These are phyloP conservation scores for Westerdykella ornata DNA, from an alignment of 2,329 filamentous ascomycete species.

Conservation along the genomic window DNA sequence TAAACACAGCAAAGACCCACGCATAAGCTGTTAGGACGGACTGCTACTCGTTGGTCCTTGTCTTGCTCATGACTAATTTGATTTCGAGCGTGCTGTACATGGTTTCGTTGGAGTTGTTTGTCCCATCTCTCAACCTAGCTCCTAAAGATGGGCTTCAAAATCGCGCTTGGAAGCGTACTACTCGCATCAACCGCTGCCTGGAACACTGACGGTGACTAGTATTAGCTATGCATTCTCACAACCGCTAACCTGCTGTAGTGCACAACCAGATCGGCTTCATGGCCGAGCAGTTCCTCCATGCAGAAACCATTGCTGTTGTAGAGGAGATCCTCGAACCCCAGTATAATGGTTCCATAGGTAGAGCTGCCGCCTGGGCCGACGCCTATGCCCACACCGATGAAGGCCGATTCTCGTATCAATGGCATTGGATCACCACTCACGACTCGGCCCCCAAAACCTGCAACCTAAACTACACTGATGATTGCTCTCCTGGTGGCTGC, in stretches of 20 bases:
- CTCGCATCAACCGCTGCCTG: constrained; percentile 18
- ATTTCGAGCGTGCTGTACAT: too few relatives aligned
- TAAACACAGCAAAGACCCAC: too few relatives aligned
- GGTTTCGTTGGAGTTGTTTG: too few relatives aligned
- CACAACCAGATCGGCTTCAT: constrained; percentile 40
- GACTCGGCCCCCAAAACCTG: constrained; percentile 32
- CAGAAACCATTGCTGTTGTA: constrained; percentile 28
- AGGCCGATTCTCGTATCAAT: constrained; percentile 39
- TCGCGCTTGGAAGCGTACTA: constrained; percentile 7
- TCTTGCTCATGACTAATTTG: too few relatives aligned
- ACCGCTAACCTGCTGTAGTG: constrained; percentile 18
- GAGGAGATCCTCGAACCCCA: constrained; percentile 35
- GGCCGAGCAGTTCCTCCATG: constrained; percentile 33
- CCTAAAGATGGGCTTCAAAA: too few relatives aligned
- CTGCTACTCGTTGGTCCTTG: too few relatives aligned
- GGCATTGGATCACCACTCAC: constrained; percentile 39
- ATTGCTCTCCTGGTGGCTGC: constrained; percentile 36
- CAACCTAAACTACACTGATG: constrained; percentile 32
- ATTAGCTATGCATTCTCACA: background rate
- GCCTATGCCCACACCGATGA: constrained; percentile 35
- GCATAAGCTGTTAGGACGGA: too few relatives aligned
- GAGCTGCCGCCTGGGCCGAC: constrained; percentile 38
- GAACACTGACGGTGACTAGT: constrained; percentile 29
- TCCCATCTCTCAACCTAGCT: too few relatives aligned
- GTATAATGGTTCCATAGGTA: constrained; percentile 37